These are phyloP conservation scores for Amaranthus tricolor DNA, from an alignment of 179 eudicot genomes.

Conservation along the genomic window DNA sequence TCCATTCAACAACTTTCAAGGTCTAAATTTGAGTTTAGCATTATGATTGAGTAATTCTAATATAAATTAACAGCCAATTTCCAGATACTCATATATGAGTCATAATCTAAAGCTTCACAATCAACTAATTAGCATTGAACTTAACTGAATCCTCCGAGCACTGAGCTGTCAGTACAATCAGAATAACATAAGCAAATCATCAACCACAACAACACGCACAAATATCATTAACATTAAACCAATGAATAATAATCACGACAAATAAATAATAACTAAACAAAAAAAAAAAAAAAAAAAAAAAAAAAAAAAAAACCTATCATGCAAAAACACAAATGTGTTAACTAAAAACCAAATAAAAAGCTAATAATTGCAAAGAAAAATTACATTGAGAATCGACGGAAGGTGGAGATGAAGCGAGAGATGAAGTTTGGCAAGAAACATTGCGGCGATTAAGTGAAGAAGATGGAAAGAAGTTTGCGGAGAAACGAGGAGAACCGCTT, in stretches of 20 bases:
- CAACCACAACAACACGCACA: not conserved
- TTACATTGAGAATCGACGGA: constrained; percentile 42
- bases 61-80: no score
- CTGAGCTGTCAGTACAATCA: not conserved
- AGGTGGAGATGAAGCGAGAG: constrained; percentile 44
- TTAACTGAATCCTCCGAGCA: not conserved
- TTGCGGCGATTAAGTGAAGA: constrained; percentile 31
- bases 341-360: not conserved
- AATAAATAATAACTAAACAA: not conserved
- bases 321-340: not conserved
- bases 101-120: no score
- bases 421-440: constrained; percentile 48
- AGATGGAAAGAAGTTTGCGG: constrained; percentile 22
- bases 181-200: not conserved
- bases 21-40: no score
- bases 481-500: constrained; percentile 27
- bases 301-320: not conserved
- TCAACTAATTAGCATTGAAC: not conserved
- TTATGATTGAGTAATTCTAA: no score
- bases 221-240: not conserved
- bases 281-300: not conserved
- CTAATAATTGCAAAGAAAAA: not conserved
- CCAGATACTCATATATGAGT: no score
- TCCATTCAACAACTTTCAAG: no score
- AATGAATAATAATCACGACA: not conserved